phyloP scores from a whole-genome alignment of 495 filamentous ascomycete species.

The Neurospora sp. region DNA sequence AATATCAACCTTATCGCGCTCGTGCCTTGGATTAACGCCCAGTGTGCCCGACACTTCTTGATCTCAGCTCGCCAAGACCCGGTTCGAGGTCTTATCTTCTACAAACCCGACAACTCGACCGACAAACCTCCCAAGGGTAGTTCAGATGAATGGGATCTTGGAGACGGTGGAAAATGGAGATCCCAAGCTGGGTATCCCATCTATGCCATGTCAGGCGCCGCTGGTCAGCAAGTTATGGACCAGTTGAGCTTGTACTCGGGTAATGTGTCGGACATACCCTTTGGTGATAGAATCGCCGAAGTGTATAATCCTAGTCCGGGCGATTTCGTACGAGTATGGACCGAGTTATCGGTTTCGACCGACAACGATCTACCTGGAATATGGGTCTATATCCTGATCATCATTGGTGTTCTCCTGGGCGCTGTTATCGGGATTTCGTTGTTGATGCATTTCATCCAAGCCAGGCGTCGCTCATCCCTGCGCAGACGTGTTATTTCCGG shows the following conservation, averaged over 20 bases:
- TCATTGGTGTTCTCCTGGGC: conserved; percentile 60
- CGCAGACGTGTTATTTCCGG: conserved; percentile 59
- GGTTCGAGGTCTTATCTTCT: conserved; percentile 65
- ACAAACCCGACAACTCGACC: conserved; percentile 48
- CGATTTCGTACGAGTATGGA: conserved; percentile 43
- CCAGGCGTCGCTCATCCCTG: conserved; percentile 51
- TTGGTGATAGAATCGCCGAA: conserved; percentile 43
- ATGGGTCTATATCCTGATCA: conserved; percentile 77
- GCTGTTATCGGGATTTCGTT: conserved; percentile 55
- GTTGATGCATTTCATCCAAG: conserved; percentile 65
- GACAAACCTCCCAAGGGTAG: conserved; percentile 48
- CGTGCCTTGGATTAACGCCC: conserved; percentile 73
- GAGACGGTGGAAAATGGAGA: conserved; percentile 56
- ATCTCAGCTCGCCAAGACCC: conserved; percentile 46
- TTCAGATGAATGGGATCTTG: conserved; percentile 54
- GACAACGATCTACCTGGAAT: conserved; percentile 48
- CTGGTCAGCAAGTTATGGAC: conserved; percentile 57
- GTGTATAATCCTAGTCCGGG: conserved; percentile 57
- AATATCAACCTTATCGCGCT: conserved; percentile 58
- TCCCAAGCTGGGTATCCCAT: conserved; percentile 56
- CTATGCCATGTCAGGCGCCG: conserved; percentile 66
- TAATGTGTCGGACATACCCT: conserved; percentile 48
- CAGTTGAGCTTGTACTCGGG: conserved; percentile 68
- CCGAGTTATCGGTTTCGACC: conserved; percentile 31
- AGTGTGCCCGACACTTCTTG: conserved; percentile 63